Conservation (phyloP, 805 yeast species). For the Candida ulmi region DNA sequence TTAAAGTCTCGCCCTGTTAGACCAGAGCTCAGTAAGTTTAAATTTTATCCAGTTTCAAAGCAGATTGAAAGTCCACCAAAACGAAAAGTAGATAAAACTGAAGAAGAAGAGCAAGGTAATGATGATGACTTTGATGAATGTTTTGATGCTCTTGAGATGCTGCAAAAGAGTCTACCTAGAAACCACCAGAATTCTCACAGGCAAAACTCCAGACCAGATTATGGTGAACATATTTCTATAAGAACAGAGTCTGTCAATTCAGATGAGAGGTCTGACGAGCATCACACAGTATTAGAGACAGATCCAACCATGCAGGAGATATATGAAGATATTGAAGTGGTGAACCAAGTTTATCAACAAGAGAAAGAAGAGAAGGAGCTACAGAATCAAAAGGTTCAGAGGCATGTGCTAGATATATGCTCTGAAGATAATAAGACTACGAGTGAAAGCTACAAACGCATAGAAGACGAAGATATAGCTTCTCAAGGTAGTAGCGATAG, state of each 20-base stretch:
- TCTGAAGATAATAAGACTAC: background rate
- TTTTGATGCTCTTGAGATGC: background rate
- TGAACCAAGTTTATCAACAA: slow-evolving; percentile 10
- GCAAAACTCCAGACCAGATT: too few species aligned
- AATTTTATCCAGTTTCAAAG: background rate
- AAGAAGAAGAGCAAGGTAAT: background rate
- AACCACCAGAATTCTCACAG: too few species aligned
- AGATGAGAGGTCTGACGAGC: too few species aligned
- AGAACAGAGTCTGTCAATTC: too few species aligned
- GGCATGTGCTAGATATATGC: background rate
- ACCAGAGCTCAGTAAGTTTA: background rate
- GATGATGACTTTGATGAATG: background rate
- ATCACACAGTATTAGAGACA: too few species aligned
- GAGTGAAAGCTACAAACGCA: background rate
- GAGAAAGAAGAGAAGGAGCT: slow-evolving; percentile 1
- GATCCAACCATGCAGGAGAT: slow-evolving; percentile 1
- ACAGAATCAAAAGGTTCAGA: background rate
- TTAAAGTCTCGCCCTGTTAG: too few species aligned
- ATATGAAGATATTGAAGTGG: slow-evolving; percentile 10
- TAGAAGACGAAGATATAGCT: background rate
- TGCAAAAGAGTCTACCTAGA: too few species aligned
- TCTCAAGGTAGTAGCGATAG: background rate
- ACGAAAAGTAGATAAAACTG: too few species aligned
- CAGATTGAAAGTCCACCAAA: background rate
- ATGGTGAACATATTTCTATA: too few species aligned